These are phyloP conservation scores for Litchi chinensis DNA, from an alignment of 345 rosid genomes.

Conservation along the genomic window DNA sequence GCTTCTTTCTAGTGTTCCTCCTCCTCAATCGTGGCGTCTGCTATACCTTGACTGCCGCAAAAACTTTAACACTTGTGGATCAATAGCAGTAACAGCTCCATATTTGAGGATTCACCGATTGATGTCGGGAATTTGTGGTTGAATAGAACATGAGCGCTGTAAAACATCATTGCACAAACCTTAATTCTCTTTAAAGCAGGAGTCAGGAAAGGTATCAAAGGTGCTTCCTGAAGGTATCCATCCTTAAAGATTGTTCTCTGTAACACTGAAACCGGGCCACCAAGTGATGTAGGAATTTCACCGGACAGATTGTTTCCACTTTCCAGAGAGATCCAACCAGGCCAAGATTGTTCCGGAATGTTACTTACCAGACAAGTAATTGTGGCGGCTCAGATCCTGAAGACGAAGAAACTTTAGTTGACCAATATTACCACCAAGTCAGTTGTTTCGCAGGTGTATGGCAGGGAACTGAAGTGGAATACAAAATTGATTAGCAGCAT, in stretches of 20 bases:
- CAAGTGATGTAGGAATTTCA: not conserved
- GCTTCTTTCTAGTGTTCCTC: too few species aligned
- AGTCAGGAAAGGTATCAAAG: not conserved
- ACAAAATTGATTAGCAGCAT: too few species aligned
- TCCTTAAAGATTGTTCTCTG: not conserved
- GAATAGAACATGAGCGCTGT: too few species aligned
- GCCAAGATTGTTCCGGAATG: not conserved
- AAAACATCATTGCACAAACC: too few species aligned
- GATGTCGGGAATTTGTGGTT: too few species aligned
- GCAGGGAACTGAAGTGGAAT: constrained; percentile 33
- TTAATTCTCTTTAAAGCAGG: too few species aligned
- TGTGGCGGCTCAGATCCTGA: constrained; percentile 49
- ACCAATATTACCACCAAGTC: constrained; percentile 59
- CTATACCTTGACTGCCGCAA: too few species aligned
- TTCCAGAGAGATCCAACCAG: not conserved
- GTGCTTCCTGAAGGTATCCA: not conserved
- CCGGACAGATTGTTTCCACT: not conserved
- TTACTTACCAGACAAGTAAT: constrained; percentile 61
- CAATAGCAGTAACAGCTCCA: too few species aligned
- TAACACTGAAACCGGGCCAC: not conserved
- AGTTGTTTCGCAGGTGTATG: constrained; percentile 53
- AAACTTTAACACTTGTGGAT: too few species aligned
- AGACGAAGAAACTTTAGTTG: constrained; percentile 57
- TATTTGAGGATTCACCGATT: too few species aligned
- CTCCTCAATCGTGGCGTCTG: too few species aligned